phyloP scores from a whole-genome alignment of 768 basidiomycete genomes.

The Serendipita sp. region DNA sequence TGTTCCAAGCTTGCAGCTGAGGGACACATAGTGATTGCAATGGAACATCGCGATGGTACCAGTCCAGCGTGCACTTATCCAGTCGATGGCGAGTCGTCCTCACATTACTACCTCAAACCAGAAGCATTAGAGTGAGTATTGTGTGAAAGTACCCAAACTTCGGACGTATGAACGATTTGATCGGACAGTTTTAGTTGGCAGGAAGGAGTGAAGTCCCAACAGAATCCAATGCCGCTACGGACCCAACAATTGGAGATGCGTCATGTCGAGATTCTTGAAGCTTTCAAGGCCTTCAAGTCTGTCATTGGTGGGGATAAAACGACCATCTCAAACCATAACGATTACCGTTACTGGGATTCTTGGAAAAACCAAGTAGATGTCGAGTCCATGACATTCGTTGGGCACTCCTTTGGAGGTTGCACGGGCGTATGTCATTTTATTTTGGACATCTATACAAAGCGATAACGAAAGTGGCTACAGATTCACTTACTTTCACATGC shows the following conservation, averaged over 20 bases:
- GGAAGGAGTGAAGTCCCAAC: constrained; percentile 14
- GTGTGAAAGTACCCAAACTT: constrained; percentile 4
- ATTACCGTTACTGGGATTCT: constrained; percentile 23
- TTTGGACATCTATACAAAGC: background rate
- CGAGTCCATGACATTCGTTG: constrained; percentile 26
- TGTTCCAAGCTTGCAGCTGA: constrained; percentile 59
- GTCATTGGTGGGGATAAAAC: constrained; percentile 27
- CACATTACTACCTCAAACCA: constrained; percentile 36
- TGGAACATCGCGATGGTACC: constrained; percentile 77
- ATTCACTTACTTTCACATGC: constrained; percentile 39
- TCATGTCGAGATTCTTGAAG: constrained; percentile 48
- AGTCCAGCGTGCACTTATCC: constrained; percentile 35
- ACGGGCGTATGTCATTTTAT: constrained; percentile 25
- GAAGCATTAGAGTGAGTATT: constrained; percentile 27
- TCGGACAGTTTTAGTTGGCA: constrained; percentile 16
- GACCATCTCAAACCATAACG: constrained; percentile 32
- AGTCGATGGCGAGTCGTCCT: constrained; percentile 19
- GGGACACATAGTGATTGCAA: constrained; percentile 64
- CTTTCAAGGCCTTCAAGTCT: constrained; percentile 40
- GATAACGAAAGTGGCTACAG: constrained; percentile 18
- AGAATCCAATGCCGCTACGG: constrained; percentile 34
- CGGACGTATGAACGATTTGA: constrained; percentile 12
- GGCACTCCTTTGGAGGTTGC: constrained; percentile 44
- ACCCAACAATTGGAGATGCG: constrained; percentile 56
- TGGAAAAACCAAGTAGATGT: constrained; percentile 18